Evolutionary conservation across 208 protist species (phyloP).

Genomic region (Vickermania ingenoplastis): DNA sequence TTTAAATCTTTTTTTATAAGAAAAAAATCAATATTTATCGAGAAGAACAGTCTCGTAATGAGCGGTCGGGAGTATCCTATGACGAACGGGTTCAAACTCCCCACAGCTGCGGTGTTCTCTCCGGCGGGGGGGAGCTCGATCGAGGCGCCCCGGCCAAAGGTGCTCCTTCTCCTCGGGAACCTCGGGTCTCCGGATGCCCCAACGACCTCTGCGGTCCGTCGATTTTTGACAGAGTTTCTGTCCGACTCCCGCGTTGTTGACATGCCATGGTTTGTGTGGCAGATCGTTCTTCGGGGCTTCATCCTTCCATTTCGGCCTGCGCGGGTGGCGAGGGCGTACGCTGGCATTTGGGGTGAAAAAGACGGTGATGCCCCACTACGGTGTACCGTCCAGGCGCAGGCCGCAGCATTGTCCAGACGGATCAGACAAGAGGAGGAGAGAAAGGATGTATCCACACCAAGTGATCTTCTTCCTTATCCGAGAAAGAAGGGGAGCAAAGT

Average conservation of each 20-base stretch:
- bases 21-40: too few relatives aligned
- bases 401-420: too few relatives aligned
- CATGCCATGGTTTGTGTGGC: neutral
- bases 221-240: slow-evolving; percentile 7
- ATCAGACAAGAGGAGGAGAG: too few relatives aligned
- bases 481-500: neutral
- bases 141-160: too few relatives aligned
- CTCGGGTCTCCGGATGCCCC: slow-evolving; percentile 3
- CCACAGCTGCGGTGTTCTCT: too few relatives aligned
- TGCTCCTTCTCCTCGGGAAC: slow-evolving; percentile 7
- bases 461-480: neutral
- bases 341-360: neutral
- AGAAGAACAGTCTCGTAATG: too few relatives aligned
- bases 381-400: slow-evolving; percentile 6
- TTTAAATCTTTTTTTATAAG: too few relatives aligned
- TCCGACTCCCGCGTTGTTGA: slow-evolving; percentile 6
- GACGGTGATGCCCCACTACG: slow-evolving; percentile 2
- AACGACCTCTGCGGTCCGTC: slow-evolving; percentile 2
- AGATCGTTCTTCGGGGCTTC: slow-evolving; percentile 4
- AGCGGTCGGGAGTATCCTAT: too few relatives aligned
- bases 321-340: neutral
- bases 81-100: too few relatives aligned
- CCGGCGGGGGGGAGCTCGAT: too few relatives aligned
- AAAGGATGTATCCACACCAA: too few relatives aligned
- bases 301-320: slow-evolving; percentile 4